These are phyloP conservation scores for Cercospora citrullina DNA, from an alignment of 2,329 filamentous ascomycete genomes.

Conservation along the genomic window DNA sequence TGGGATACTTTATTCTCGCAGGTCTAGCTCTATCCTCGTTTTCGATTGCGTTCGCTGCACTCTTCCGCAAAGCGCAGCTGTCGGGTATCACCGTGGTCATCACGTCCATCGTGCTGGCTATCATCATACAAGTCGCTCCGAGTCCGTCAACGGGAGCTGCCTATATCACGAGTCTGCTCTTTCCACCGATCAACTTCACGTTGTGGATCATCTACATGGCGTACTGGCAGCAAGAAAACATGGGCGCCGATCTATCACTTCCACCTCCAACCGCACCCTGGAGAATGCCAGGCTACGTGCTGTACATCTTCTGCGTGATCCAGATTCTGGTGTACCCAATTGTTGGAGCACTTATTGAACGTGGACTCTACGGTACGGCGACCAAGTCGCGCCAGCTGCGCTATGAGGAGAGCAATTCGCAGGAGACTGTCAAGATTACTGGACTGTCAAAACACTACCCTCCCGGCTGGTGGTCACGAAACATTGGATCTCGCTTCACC, in stretches of 20 bases:
- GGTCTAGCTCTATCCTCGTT: slow-evolving; percentile 77
- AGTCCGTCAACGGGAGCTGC: slow-evolving; percentile 64
- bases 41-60: slow-evolving; percentile 75
- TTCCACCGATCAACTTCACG: slow-evolving; percentile 85
- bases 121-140: slow-evolving; percentile 75
- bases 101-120: slow-evolving; percentile 70
- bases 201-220: slow-evolving; percentile 79
- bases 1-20: slow-evolving; percentile 68
- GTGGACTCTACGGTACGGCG: slow-evolving; percentile 71
- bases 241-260: slow-evolving; percentile 61
- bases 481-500: slow-evolving; percentile 49
- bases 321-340: slow-evolving; percentile 78
- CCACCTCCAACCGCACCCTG: slow-evolving; percentile 60
- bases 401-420: slow-evolving; percentile 30
- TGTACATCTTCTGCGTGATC: slow-evolving; percentile 75
- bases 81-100: slow-evolving; percentile 80
- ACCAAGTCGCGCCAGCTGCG: slow-evolving; percentile 53
- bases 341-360: slow-evolving; percentile 72
- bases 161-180: slow-evolving; percentile 70
- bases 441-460: slow-evolving; percentile 76
- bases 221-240: slow-evolving; percentile 67
- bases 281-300: slow-evolving; percentile 68
- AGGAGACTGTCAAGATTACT: slow-evolving; percentile 66
- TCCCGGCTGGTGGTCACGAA: slow-evolving; percentile 60
- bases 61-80: slow-evolving; percentile 85